Conservation (phyloP, 2,329 filamentous ascomycete species). For the Colletotrichum salicis region DNA sequence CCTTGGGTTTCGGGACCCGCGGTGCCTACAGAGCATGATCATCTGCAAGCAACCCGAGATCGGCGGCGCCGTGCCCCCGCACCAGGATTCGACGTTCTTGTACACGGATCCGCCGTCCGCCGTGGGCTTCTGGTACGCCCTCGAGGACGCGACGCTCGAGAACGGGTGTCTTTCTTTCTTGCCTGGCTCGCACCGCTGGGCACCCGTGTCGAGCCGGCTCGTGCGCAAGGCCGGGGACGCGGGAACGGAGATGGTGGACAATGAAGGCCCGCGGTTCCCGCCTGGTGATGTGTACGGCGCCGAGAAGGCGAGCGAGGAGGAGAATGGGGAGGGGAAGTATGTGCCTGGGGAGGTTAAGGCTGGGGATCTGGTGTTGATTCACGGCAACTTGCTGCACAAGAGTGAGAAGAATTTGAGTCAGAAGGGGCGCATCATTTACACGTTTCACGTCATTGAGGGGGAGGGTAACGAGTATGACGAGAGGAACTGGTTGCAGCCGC, state of each 20-base stretch:
- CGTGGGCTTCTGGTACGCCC: slow-evolving; percentile 96
- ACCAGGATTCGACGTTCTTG: slow-evolving; percentile 92
- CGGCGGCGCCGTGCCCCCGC: slow-evolving; percentile 87
- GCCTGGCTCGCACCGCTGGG: slow-evolving; percentile 81
- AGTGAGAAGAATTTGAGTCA: slow-evolving; percentile 90
- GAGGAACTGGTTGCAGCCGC: slow-evolving; percentile 93
- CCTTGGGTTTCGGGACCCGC: slow-evolving; percentile 80
- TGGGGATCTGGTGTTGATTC: slow-evolving; percentile 90
- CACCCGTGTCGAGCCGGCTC: slow-evolving; percentile 77
- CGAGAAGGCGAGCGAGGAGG: slow-evolving; percentile 50
- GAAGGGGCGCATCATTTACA: slow-evolving; percentile 94
- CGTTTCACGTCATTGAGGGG: slow-evolving; percentile 95
- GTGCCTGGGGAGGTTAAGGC: slow-evolving; percentile 89
- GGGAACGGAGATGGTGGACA: slow-evolving; percentile 78
- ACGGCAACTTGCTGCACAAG: slow-evolving; percentile 95
- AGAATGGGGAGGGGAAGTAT: slow-evolving; percentile 64
- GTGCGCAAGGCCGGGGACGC: slow-evolving; percentile 68
- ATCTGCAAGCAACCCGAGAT: slow-evolving; percentile 99
- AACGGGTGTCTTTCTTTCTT: slow-evolving; percentile 93
- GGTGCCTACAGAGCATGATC: slow-evolving; percentile 91
- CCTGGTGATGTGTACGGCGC: slow-evolving; percentile 59
- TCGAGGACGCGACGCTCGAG: slow-evolving; percentile 87
- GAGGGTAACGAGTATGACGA: slow-evolving; percentile 79
- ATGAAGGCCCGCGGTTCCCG: slow-evolving; percentile 74
- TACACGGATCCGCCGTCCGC: slow-evolving; percentile 91